Conservation (phyloP, 139 green algal genomes). For the Marvania coccoides region DNA sequence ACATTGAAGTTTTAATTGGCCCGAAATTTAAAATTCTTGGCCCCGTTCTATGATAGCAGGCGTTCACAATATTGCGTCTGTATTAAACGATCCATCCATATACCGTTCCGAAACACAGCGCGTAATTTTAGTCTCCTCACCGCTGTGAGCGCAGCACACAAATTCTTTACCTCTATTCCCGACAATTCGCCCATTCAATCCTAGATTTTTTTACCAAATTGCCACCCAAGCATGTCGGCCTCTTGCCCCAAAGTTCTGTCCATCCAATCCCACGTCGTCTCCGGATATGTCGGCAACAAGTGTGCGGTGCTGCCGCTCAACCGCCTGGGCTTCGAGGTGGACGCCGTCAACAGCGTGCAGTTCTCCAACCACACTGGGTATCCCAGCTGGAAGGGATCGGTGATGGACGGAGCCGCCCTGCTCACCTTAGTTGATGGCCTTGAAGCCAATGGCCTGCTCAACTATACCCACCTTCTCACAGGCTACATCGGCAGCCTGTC, state of each 20-base stretch:
- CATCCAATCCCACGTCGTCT: slow-evolving; percentile 83
- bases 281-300: slow-evolving; percentile 90
- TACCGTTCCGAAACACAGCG: too few relatives aligned
- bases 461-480: slow-evolving; percentile 89
- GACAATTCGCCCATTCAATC: too few relatives aligned
- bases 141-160: too few relatives aligned
- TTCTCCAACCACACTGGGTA: slow-evolving; percentile 67
- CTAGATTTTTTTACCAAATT: too few relatives aligned
- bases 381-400: slow-evolving; percentile 47
- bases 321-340: slow-evolving; percentile 85
- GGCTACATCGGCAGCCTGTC: slow-evolving; percentile 84
- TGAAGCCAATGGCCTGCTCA: slow-evolving; percentile 69
- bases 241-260: slow-evolving; percentile 56
- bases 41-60: too few relatives aligned
- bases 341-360: slow-evolving; percentile 72
- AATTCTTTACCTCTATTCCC: too few relatives aligned
- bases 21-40: too few relatives aligned
- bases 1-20: too few relatives aligned
- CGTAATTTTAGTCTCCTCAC: too few relatives aligned
- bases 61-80: too few relatives aligned
- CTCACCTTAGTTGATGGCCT: slow-evolving; percentile 64
- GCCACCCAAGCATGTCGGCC: too few relatives aligned
- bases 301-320: slow-evolving; percentile 85
- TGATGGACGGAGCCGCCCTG: slow-evolving; percentile 67
- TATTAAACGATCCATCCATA: too few relatives aligned